A percentile compares a stretch with the other conserved stretches of the same genome.
Conservation (phyloP, 1,139 yeast genomes). For the Sugiyamaella paludigena region DNA sequence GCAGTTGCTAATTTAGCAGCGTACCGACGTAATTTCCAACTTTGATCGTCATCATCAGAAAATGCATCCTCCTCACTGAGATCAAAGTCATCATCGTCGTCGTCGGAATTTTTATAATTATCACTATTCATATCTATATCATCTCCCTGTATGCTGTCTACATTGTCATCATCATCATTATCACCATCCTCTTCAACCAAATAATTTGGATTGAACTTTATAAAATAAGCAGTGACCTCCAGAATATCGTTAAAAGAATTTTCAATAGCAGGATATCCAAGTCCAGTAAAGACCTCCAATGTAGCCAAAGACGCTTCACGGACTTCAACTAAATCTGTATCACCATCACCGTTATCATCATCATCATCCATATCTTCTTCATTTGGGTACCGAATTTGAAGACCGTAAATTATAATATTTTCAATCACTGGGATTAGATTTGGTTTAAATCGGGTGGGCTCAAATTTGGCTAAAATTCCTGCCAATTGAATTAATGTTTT, state of each 20-base stretch:
- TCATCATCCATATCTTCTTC: slow-evolving; percentile 20
- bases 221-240: slow-evolving; percentile 42
- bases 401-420: slow-evolving; percentile 25
- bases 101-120: slow-evolving; percentile 26
- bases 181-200: slow-evolving; percentile 41
- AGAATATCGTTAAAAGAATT: slow-evolving; percentile 38
- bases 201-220: slow-evolving; percentile 59
- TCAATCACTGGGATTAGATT: slow-evolving; percentile 25
- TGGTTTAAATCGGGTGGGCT: slow-evolving; percentile 29
- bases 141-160: slow-evolving; percentile 35
- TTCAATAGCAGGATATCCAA: slow-evolving; percentile 29
- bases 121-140: slow-evolving; percentile 26
- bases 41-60: slow-evolving; percentile 55
- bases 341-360: slow-evolving; percentile 25
- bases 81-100: slow-evolving; percentile 41
- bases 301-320: slow-evolving; percentile 36
- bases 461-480: slow-evolving; percentile 33
- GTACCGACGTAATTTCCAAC: slow-evolving; percentile 67
- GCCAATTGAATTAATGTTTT: slow-evolving; percentile 29
- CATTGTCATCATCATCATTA: slow-evolving; percentile 38
- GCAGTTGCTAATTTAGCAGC: slow-evolving; percentile 49
- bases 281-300: slow-evolving; percentile 32
- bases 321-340: slow-evolving; percentile 29
- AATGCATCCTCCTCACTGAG: slow-evolving; percentile 48
- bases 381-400: slow-evolving; percentile 20